A percentile compares a stretch with the other conserved stretches of the same genome.
phyloP scores from a whole-genome alignment of 169 alveolate species.

The Blepharisma undulans region DNA sequence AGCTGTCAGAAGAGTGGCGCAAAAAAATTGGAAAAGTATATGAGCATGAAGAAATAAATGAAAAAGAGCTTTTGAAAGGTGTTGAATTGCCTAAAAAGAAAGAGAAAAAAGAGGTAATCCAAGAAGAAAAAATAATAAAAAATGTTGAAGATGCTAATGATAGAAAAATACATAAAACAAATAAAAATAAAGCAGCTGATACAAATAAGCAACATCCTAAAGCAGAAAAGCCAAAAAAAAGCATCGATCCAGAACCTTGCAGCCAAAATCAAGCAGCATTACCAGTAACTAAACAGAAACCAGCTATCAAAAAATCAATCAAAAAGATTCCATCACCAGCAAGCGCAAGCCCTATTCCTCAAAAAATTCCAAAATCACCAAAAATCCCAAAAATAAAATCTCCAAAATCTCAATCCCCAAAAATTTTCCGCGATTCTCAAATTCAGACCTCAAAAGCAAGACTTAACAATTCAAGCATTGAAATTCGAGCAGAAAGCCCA shows the following conservation, averaged over 20 bases:
- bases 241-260: neutral
- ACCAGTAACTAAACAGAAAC: neutral
- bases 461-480: neutral
- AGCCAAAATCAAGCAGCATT: neutral
- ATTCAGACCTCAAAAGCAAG: neutral
- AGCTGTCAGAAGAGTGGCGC: neutral
- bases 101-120: neutral
- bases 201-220: neutral
- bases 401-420: neutral
- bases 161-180: neutral
- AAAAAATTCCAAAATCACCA: neutral
- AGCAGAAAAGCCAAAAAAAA: neutral
- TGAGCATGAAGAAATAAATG: neutral
- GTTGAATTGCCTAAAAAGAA: neutral
- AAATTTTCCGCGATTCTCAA: neutral
- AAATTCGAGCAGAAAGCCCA: neutral
- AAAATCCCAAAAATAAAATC: neutral
- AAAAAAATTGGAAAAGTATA: neutral
- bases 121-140: neutral
- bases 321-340: neutral
- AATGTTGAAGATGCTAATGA: neutral
- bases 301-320: neutral
- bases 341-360: neutral
- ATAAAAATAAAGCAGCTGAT: neutral
- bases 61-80: neutral